Conservation (phyloP, 2,329 filamentous ascomycete species). For the Pseudogymnoascus sp. region DNA sequence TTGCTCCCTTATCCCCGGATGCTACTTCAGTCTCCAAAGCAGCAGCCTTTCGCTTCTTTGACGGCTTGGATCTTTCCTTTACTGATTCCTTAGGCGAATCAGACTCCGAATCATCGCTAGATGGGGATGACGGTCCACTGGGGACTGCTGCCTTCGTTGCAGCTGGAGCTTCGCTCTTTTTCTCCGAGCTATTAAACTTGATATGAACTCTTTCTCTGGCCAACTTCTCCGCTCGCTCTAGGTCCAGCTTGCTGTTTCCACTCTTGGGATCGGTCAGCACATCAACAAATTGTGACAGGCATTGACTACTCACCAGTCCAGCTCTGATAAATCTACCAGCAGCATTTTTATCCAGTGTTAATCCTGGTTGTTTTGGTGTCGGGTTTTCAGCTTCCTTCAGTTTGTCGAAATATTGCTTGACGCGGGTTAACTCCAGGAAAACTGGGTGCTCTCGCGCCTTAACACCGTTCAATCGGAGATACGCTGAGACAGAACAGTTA, state of each 20-base stretch:
- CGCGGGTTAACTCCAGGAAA: slow-evolving; percentile 74
- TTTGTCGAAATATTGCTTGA: slow-evolving; percentile 89
- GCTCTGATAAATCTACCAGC: slow-evolving; percentile 75
- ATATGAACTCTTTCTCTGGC: slow-evolving; percentile 43
- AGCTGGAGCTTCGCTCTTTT: slow-evolving; percentile 18
- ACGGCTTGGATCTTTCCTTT: slow-evolving; percentile 9
- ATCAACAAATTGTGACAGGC: background rate
- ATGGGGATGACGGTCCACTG: background rate
- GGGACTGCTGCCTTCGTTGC: background rate
- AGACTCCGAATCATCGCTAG: background rate
- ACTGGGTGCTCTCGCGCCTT: slow-evolving; percentile 80
- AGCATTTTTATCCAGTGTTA: slow-evolving; percentile 65
- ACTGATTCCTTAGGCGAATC: background rate
- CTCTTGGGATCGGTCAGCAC: slow-evolving; percentile 20
- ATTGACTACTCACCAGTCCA: slow-evolving; percentile 53
- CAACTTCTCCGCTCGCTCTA: slow-evolving; percentile 40
- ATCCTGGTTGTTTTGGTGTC: slow-evolving; percentile 44
- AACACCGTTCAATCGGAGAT: slow-evolving; percentile 68
- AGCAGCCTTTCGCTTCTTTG: slow-evolving; percentile 22
- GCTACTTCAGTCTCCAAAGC: slow-evolving; percentile 5
- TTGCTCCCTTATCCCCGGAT: slow-evolving; percentile 10
- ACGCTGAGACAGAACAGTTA: slow-evolving; percentile 42
- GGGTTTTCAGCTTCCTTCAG: slow-evolving; percentile 69
- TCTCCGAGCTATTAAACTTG: slow-evolving; percentile 32
- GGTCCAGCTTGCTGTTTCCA: slow-evolving; percentile 42